Conservation (phyloP, 257 asterid genomes). For the Nicotiana tomentosiformis region DNA sequence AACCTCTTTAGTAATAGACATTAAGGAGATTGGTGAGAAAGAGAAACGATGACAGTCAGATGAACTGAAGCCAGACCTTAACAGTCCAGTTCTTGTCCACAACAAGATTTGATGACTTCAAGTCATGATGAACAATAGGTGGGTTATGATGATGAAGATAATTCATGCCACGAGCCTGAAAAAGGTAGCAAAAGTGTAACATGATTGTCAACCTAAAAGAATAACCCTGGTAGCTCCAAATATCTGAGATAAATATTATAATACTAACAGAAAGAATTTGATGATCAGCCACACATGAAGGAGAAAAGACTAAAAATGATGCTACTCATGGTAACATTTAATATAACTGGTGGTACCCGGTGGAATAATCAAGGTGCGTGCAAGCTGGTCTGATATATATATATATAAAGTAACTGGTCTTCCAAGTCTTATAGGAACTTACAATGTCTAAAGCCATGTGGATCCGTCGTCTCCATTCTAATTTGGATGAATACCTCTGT, state of each 20-base stretch:
- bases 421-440: constrained; percentile 28
- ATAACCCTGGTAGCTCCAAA: too few relatives aligned
- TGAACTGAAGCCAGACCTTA: constrained; percentile 45
- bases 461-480: constrained; percentile 82
- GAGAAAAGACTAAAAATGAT: background rate
- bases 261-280: background rate
- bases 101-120: constrained; percentile 97
- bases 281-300: background rate
- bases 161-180: constrained; percentile 93
- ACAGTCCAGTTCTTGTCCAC: constrained; percentile 98
- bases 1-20: background rate
- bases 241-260: background rate
- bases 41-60: constrained; percentile 3
- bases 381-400: too few relatives aligned
- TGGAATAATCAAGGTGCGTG: too few relatives aligned
- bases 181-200: background rate
- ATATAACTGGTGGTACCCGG: background rate
- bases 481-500: constrained; percentile 61
- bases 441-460: constrained; percentile 92
- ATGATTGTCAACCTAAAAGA: background rate
- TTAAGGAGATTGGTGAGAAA: background rate
- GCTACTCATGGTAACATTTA: background rate
- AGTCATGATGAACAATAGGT: constrained; percentile 89
- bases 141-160: constrained; percentile 85
- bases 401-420: background rate